Conservation (phyloP, 768 basidiomycete species). For the Suillus subalutaceus region DNA sequence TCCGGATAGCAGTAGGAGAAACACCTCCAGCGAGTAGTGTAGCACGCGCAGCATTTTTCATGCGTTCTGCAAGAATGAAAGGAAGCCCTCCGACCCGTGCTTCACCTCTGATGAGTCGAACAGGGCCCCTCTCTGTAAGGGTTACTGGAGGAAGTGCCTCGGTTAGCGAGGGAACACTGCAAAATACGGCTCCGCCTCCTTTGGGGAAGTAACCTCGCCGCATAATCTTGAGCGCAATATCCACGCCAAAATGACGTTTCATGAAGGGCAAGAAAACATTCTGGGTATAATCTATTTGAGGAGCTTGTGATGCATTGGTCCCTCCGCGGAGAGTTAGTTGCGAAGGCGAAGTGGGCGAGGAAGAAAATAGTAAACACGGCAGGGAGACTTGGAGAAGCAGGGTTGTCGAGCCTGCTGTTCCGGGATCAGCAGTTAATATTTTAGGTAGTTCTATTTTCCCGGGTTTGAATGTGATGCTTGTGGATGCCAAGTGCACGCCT, state of each 20-base stretch:
- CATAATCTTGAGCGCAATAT: conserved; percentile 47
- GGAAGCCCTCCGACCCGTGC: conserved; percentile 75
- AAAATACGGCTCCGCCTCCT: conserved; percentile 66
- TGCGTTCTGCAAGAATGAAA: conserved; percentile 51
- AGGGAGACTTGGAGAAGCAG: conserved; percentile 74
- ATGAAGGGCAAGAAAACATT: conserved; percentile 73
- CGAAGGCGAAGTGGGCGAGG: conserved; percentile 36
- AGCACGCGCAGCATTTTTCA: conserved; percentile 56
- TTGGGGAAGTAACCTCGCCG: conserved; percentile 73
- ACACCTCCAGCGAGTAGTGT: conserved; percentile 46
- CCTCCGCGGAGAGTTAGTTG: conserved; percentile 65
- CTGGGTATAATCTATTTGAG: conserved; percentile 75
- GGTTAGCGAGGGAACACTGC: conserved; percentile 38
- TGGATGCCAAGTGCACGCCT: conserved; percentile 59
- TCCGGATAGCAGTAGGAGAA: conserved; percentile 23
- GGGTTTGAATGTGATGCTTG: conserved; percentile 57
- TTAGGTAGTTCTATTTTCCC: conserved; percentile 42
- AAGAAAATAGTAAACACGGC: conserved; percentile 66
- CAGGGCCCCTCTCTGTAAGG: conserved; percentile 58
- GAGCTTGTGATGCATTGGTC: conserved; percentile 71
- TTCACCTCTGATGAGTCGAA: conserved; percentile 54
- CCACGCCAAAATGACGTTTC: conserved; percentile 51
- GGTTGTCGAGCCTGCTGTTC: conserved; percentile 72
- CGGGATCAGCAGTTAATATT: conserved; percentile 48
- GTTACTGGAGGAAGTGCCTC: conserved; percentile 48